Percentiles rank a stretch among this genome's conserved stretches.
Conservation (phyloP, 2,329 filamentous ascomycete species). For the Tolypocladium album region DNA sequence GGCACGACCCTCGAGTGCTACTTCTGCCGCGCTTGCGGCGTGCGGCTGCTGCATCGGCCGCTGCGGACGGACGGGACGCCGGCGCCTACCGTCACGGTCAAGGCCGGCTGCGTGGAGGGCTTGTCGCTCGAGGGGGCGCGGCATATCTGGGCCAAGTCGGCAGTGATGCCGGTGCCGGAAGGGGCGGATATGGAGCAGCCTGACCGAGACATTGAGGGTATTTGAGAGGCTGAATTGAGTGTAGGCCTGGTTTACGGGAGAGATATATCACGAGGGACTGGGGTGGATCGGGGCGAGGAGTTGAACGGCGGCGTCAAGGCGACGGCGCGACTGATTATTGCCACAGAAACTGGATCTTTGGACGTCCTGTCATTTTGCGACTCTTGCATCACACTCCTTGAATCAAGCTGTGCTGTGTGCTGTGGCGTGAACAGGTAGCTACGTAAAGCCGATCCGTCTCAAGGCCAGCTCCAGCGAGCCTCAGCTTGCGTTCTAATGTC, state of each 20-base stretch:
- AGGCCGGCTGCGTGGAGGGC: constrained; percentile 33
- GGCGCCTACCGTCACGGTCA: constrained; percentile 28
- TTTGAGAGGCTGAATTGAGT: background rate
- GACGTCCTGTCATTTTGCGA: too few relatives aligned
- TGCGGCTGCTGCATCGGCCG: constrained; percentile 34
- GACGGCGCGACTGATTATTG: too few relatives aligned
- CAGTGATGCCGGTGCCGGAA: constrained; percentile 31
- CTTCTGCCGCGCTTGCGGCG: constrained; percentile 31
- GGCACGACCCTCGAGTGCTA: constrained; percentile 32
- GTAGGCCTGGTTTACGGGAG: background rate
- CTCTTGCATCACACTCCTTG: too few relatives aligned
- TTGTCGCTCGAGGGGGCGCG: constrained; percentile 26
- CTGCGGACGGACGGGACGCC: constrained; percentile 25
- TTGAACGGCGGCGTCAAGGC: too few relatives aligned
- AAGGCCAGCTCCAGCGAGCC: too few relatives aligned
- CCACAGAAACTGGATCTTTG: too few relatives aligned
- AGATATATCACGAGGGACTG: background rate
- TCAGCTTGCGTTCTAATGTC: background rate
- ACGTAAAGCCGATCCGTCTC: too few relatives aligned
- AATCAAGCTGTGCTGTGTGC: too few relatives aligned
- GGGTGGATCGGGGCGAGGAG: background rate
- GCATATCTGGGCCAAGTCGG: constrained; percentile 35
- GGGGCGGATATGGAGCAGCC: constrained; percentile 10
- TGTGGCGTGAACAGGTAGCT: too few relatives aligned
- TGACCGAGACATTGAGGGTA: background rate